Base-by-base conservation (phyloP, 768 basidiomycete species). In the Boletellus ananiceps region DNA sequence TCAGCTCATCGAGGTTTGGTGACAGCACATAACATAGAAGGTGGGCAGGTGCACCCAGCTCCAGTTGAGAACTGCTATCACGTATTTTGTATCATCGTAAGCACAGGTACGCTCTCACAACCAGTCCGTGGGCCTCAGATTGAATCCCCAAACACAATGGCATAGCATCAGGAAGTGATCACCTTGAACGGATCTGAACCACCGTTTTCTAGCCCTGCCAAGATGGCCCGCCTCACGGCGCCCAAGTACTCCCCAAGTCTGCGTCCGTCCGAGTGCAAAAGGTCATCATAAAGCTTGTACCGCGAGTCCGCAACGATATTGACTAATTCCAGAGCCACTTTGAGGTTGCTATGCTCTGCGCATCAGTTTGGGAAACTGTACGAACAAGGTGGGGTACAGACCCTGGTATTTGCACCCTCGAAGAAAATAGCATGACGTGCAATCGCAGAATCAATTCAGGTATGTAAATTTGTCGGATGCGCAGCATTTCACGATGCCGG, bases 371-470 rank as follows among this genome's bases (percentile, higher is more conserved):
- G 39, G 21, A 19, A 16, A 40, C 16, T 38, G 25, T 36, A 15
- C 15, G 11, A 31, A 9, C 1, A n/a, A 38, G 39, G 36, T 14
- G 35, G n/a, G 25, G 25, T 5, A 74, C 83, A 44, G 57, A 88
- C 92, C 79, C 76, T 40, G 85, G 82, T 36, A 92, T 74, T 18
- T 80, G 69, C 9, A 73, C 66, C 8, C 83, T 72, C 5, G 92
- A 90, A 31, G 74, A 69, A 51, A 81, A 77, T 11, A 98, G 70
- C 43, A 86, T 70, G 38, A 78, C 73, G 61, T 97, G 93, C 2
- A 98, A 71, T 18, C 91, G 82, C 55, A 97, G 76, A 57, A 97
- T 81, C 18, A 97, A 75, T 63, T 96, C 93, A 0, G 93, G 95
- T 21, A 96, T 74, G 66, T 86, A 94, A 27, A 94, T 82, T 59